phyloP scores from a whole-genome alignment of 495 filamentous ascomycete species.

The Baudoinia panamericana region DNA sequence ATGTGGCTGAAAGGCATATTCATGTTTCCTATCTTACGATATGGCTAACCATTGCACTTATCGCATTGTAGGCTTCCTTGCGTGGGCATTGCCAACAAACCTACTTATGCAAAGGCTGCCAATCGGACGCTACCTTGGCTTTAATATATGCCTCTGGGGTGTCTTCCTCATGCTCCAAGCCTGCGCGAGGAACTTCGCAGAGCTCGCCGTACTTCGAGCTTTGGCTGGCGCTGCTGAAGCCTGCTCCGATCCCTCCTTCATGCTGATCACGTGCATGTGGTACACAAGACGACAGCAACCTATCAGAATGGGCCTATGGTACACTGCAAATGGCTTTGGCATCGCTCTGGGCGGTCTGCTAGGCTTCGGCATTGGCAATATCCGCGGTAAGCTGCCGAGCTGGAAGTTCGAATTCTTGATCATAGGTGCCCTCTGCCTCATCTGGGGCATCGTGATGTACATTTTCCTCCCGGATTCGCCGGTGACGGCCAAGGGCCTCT shows the following conservation, averaged over 20 bases:
- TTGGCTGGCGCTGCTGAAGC: conserved; percentile 47
- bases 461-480: conserved; percentile 21
- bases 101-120: conserved; percentile 46
- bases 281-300: conserved; percentile 46
- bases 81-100: conserved; percentile 36
- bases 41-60: no score
- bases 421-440: conserved; percentile 26
- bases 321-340: conserved; percentile 45
- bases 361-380: conserved; percentile 38
- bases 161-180: conserved; percentile 45
- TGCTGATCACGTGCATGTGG: conserved; percentile 35
- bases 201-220: conserved; percentile 42
- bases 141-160: conserved; percentile 51
- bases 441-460: conserved; percentile 32
- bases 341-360: conserved; percentile 46
- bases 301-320: conserved; percentile 46
- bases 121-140: conserved; percentile 42
- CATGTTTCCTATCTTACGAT: no score
- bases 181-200: conserved; percentile 33
- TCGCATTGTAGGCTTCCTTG: no score
- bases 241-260: conserved; percentile 31
- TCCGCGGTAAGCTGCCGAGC: conserved; percentile 16
- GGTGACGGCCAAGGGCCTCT: conserved; percentile 18
- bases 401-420: conserved; percentile 27
- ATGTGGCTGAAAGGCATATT: no score